Percentiles rank a stretch among this genome's conserved stretches.
These are phyloP conservation scores for Coemansia sp. DNA, from an alignment of 192 early-diverging fungal species.

Conservation along the genomic window DNA sequence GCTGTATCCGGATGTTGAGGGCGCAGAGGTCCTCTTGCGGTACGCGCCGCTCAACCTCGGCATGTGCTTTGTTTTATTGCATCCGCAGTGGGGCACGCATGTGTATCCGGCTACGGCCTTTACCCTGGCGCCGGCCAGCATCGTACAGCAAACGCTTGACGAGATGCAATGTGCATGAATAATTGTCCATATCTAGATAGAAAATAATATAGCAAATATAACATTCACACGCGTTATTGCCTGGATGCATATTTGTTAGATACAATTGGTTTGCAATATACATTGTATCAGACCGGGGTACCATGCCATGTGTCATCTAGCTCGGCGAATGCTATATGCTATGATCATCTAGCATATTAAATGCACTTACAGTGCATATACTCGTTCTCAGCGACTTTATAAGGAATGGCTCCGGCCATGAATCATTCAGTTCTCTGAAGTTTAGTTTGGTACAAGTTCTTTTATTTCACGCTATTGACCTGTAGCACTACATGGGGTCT, in stretches of 20 bases:
- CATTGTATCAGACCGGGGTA: no score
- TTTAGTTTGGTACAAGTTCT: neutral
- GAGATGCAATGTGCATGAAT: slow-evolving; percentile 16
- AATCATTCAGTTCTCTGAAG: neutral
- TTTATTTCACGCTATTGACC: no score
- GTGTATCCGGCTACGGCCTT: slow-evolving; percentile 89
- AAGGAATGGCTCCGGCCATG: neutral
- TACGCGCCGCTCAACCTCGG: slow-evolving; percentile 79
- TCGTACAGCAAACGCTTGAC: slow-evolving; percentile 30
- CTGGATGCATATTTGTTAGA: no score
- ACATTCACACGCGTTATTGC: no score
- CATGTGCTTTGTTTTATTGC: slow-evolving; percentile 79
- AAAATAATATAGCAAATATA: neutral
- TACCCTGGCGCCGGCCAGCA: slow-evolving; percentile 67
- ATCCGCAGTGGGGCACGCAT: slow-evolving; percentile 87
- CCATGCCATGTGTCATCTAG: no score
- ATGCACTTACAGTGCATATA: no score
- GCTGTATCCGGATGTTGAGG: slow-evolving; percentile 89
- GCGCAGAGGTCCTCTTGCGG: slow-evolving; percentile 68
- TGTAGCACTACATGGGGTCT: no score
- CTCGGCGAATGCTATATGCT: no score
- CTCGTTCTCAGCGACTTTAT: no score
- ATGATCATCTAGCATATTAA: no score
- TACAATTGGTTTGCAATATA: no score
- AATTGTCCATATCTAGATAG: neutral